Base-by-base conservation (phyloP, 495 filamentous ascomycete species). In the Aspergillus affinis region DNA sequence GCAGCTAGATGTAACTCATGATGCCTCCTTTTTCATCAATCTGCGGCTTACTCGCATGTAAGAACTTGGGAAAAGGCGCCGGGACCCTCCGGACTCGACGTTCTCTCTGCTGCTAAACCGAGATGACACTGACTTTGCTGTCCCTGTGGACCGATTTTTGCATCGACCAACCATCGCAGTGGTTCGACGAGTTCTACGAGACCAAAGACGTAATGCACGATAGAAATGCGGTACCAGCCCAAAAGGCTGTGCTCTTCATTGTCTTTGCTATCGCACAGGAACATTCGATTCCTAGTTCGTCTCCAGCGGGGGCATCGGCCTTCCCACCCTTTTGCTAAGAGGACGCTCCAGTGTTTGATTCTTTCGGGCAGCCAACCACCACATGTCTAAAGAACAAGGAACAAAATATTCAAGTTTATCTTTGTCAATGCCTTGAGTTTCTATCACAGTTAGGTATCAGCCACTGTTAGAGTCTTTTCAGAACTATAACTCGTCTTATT, bases 131-230 rank as follows among this genome's bases (percentile, higher is more conserved):
- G 68, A 72, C 29, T 68, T 70, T 51, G 67, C 65, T 7, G 61
- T 70, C 50, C 67, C 66, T 4, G 66, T 61, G 3, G 62, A 70
- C 46, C 61, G 70, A 1, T 68, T 70, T 36, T 48, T 72, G 12
- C 67, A 70, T 49, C 55, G 56, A 26, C 68, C 61, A 1, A 70
- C 63, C 17, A 51, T 65, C 2, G 51, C 19, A 48, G 18, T 67
- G 62, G 62, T 57, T 66, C 23, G 56, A 63, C 0, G 61, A 61
- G 44, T 61, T 70, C 27, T 70, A 66, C 51, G 61, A 63, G n/a
- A 68, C 67, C 6, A 56, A 65, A 17, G 71, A 68, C 17, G n/a
- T 48, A 17, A 48, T 48, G 46, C 13, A 48, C 20, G 46, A 48
- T 21, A 48, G 13, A 21, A 48, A 17, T 7, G 7, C 46, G 2